Conservation (phyloP, 1,139 yeast species). For the Taphrina betulina region DNA sequence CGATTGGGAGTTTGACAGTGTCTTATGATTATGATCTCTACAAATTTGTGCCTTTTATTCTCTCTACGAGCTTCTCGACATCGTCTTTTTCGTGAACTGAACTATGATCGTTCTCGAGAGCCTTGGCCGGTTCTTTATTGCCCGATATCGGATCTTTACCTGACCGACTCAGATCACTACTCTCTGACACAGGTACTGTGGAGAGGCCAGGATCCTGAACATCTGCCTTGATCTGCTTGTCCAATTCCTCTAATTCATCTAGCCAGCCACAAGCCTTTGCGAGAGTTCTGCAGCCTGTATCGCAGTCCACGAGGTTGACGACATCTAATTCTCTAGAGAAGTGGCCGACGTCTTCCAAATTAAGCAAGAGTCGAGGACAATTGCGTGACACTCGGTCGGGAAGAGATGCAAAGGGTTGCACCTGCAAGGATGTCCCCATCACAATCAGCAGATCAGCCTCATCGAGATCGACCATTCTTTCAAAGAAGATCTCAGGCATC, state of each 20-base stretch:
- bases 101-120: background rate
- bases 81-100: slow-evolving; percentile 3
- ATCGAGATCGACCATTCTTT: slow-evolving; percentile 49
- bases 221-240: slow-evolving; percentile 14
- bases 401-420: slow-evolving; percentile 81
- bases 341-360: slow-evolving; percentile 75
- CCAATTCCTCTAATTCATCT: slow-evolving; percentile 33
- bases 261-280: slow-evolving; percentile 64
- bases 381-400: slow-evolving; percentile 57
- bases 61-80: slow-evolving; percentile 3
- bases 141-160: too few relatives aligned
- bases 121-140: too few relatives aligned
- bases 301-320: slow-evolving; percentile 62
- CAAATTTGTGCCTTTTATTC: slow-evolving; percentile 9
- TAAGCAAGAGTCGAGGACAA: slow-evolving; percentile 64
- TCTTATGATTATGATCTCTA: too few relatives aligned
- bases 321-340: slow-evolving; percentile 56
- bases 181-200: too few relatives aligned
- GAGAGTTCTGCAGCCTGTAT: slow-evolving; percentile 56
- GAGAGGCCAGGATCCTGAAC: too few relatives aligned
- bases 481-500: slow-evolving; percentile 68
- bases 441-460: slow-evolving; percentile 79
- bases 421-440: slow-evolving; percentile 89
- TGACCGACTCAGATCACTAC: too few relatives aligned
- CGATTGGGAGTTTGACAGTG: too few relatives aligned